Evolutionary conservation across 2,329 filamentous ascomycete genomes (phyloP).

Genomic region (Aspergillus aculeatus): DNA sequence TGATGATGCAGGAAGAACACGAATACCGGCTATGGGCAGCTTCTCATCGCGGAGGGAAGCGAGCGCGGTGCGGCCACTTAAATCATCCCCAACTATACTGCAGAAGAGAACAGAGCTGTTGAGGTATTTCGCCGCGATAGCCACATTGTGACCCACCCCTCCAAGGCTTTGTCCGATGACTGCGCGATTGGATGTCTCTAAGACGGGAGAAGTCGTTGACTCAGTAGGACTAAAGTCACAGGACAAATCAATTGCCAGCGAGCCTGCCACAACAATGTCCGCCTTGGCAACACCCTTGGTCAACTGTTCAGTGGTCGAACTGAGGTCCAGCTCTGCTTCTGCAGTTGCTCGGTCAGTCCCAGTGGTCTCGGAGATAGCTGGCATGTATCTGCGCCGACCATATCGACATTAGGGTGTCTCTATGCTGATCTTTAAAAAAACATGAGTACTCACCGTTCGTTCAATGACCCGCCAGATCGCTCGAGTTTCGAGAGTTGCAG

Average conservation of each 20-base stretch:
- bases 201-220: conserved; percentile 38
- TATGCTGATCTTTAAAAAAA: conserved; percentile 17
- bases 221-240: conserved; percentile 68
- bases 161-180: conserved; percentile 79
- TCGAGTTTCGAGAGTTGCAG: conserved; percentile 60
- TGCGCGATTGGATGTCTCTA: conserved; percentile 84
- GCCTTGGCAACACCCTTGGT: conserved; percentile 33
- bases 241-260: conserved; percentile 80
- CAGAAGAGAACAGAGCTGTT: conserved; percentile 68
- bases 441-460: conserved; percentile 40
- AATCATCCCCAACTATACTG: conserved; percentile 77
- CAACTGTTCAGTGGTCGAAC: conserved; percentile 9
- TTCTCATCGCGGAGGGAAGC: conserved; percentile 59
- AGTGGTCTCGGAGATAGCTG: conserved; percentile 28
- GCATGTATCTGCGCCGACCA: conserved; percentile 37
- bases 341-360: conserved; percentile 23
- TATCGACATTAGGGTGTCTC: conserved; percentile 37
- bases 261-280: conserved; percentile 85
- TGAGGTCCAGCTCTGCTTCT: conserved; percentile 19
- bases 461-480: conserved; percentile 25
- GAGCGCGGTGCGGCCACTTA: conserved; percentile 71
- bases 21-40: conserved; percentile 66
- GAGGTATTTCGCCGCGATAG: conserved; percentile 73
- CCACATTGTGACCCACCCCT: conserved; percentile 90
- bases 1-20: conserved; percentile 52